Evolutionary conservation across 768 basidiomycete species (phyloP).

Genomic region (Brasilioporus rufonigricans): DNA sequence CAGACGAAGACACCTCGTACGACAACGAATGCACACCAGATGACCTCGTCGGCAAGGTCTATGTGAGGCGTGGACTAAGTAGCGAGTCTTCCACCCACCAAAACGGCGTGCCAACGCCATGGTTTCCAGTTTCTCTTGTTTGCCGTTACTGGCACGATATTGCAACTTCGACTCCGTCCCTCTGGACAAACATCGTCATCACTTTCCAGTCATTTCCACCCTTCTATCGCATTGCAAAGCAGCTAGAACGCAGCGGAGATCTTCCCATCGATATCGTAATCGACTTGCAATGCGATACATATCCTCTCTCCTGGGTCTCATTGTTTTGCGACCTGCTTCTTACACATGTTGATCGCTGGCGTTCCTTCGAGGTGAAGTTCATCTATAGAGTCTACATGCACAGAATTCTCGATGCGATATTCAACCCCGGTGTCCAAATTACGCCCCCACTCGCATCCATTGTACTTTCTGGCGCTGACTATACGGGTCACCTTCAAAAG

Average conservation of each 20-base stretch:
- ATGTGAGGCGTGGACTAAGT: too few species aligned
- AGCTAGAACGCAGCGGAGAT: background rate
- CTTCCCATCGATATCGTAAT: background rate
- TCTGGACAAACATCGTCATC: background rate
- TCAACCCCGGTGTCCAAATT: background rate
- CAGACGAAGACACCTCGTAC: too few species aligned
- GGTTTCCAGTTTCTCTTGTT: background rate
- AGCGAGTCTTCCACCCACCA: too few species aligned
- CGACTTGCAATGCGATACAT: rapidly evolving
- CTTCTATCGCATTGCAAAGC: background rate
- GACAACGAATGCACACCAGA: too few species aligned
- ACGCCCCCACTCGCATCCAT: background rate
- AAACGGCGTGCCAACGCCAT: background rate
- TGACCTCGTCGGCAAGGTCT: too few species aligned
- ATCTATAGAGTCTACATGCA: rapidly evolving
- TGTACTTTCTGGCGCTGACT: background rate
- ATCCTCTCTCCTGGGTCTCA: background rate
- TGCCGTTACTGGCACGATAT: background rate
- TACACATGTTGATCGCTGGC: background rate
- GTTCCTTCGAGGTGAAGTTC: background rate
- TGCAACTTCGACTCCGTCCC: background rate
- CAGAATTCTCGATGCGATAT: background rate
- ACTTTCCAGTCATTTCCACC: background rate
- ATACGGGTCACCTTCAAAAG: background rate
- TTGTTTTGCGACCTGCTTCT: background rate